Base-by-base conservation (phyloP, 1,284 basidiomycete species). In the Gymnopus androsaceus region DNA sequence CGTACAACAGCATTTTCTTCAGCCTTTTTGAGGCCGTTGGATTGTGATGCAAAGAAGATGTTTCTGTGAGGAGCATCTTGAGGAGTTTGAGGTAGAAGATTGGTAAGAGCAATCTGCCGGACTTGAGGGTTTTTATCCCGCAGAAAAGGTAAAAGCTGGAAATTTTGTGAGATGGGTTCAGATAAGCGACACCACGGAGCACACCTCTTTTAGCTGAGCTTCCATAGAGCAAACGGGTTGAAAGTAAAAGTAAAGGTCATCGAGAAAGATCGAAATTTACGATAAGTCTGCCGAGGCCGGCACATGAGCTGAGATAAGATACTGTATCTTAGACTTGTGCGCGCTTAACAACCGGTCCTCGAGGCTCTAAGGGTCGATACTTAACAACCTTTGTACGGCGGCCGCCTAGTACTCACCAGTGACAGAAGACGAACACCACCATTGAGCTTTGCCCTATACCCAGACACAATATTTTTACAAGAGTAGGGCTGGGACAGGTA, bases 101-200 rank as follows among this genome's bases (percentile, higher is more conserved):
- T 92, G 51, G 86, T 81, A 11, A 98, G 80, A 0, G 95, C 92
- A 49, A 96, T 81, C 68, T 93, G 88, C 40, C 95, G 83, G 23
- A 90, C 95, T 68, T 93, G 85, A 0, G 91, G 92, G 65, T 95
- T 97, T 57, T 81, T 82, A 64, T 95, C 93, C 64, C 89, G 86
- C 45, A 98, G 74, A 67, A 98, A 98, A 31, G 85, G 85, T 28
- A 95, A 75, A 23, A 98, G 83, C 85, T 97, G 61, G 15, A 41
- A 14, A 17, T 21, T 27, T 48, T 33, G 2, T 51, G 15, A 30
- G n/a, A 27, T 25, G 21, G 23, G 9, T 21, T 8, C 23, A 25
- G 27, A 36, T 25, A 8, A 49, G 34, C 3, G 51, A 9, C 23
- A 49, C 2, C 1, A 30, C 33, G 42, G 15, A 11, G 15, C 23